phyloP scores from a whole-genome alignment of 2,329 filamentous ascomycete genomes.

The Aureobasidium musti region DNA sequence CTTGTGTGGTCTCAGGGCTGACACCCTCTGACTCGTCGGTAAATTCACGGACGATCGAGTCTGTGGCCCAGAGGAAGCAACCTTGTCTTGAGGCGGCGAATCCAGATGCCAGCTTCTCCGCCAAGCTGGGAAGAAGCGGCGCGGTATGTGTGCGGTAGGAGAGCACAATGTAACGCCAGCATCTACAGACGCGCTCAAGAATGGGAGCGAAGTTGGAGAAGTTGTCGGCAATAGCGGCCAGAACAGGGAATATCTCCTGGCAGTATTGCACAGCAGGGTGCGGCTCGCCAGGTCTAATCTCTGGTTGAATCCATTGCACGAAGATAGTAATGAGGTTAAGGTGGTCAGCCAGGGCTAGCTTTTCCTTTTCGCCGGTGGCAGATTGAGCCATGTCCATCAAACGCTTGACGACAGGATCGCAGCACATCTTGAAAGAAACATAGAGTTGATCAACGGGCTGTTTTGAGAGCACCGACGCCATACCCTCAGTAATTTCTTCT shows the following conservation, averaged over 20 bases:
- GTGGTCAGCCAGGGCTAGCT: slow-evolving; percentile 89
- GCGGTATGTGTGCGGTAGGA: slow-evolving; percentile 89
- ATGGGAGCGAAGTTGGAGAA: slow-evolving; percentile 86
- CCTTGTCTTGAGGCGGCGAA: slow-evolving; percentile 87
- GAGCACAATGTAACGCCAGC: slow-evolving; percentile 96
- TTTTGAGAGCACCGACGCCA: slow-evolving; percentile 85
- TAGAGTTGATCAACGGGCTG: slow-evolving; percentile 81
- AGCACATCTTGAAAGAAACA: slow-evolving; percentile 84
- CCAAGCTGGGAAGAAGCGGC: slow-evolving; percentile 79
- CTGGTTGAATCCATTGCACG: slow-evolving; percentile 74
- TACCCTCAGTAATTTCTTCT: slow-evolving; percentile 94
- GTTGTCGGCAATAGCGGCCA: slow-evolving; percentile 82
- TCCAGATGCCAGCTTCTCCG: slow-evolving; percentile 81
- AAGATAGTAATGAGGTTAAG: slow-evolving; percentile 91
- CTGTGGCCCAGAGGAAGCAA: slow-evolving; percentile 98
- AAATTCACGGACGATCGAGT: slow-evolving; percentile 92
- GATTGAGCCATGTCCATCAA: slow-evolving; percentile 85
- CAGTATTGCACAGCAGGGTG: slow-evolving; percentile 97
- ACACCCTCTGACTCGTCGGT: slow-evolving; percentile 86
- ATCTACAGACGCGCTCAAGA: slow-evolving; percentile 88
- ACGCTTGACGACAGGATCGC: slow-evolving; percentile 82
- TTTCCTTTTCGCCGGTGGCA: slow-evolving; percentile 78
- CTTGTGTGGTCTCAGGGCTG: slow-evolving; percentile 75
- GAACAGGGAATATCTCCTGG: slow-evolving; percentile 85
- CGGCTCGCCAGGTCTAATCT: slow-evolving; percentile 68